These are phyloP conservation scores for Aphanomyces euteiches DNA, from an alignment of 352 stramenopile species.

Conservation along the genomic window DNA sequence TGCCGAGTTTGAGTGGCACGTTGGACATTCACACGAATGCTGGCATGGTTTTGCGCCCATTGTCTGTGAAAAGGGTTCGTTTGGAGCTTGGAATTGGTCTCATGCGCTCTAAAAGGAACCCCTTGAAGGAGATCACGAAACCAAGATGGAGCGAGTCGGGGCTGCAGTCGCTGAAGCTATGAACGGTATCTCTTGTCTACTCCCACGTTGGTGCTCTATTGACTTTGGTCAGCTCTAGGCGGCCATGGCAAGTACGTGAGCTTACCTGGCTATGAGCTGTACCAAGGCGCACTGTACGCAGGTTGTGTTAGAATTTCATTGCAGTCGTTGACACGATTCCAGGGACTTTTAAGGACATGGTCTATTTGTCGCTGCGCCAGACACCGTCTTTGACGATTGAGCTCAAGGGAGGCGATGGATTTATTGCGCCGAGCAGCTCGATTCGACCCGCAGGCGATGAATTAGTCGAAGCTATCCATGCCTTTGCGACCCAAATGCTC, in stretches of 20 bases:
- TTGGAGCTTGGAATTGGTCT: not conserved
- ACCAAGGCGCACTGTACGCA: constrained; percentile 15
- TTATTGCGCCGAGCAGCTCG: not conserved
- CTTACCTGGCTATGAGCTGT: constrained; percentile 7
- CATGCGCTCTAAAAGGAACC: not conserved
- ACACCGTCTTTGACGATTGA: constrained; percentile 17
- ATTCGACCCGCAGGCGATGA: constrained; percentile 12
- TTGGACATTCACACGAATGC: constrained; percentile 11
- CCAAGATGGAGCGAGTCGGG: not conserved
- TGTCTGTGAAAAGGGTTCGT: not conserved
- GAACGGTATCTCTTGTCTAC: not conserved
- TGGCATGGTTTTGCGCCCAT: constrained; percentile 1
- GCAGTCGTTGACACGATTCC: not conserved
- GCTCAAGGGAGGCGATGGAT: not conserved
- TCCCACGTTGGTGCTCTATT: not conserved
- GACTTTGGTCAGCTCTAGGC: not conserved
- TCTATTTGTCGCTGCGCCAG: constrained; percentile 1
- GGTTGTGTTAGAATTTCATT: not conserved
- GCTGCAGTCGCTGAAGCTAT: not conserved
- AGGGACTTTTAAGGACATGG: constrained; percentile 20
- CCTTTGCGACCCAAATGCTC: constrained; percentile 5
- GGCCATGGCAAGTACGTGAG: not conserved
- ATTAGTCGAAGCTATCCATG: not conserved
- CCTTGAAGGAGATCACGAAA: not conserved
- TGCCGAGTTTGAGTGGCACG: not conserved